Conservation (phyloP, 495 filamentous ascomycete species). For the Podospora tetraspora region DNA sequence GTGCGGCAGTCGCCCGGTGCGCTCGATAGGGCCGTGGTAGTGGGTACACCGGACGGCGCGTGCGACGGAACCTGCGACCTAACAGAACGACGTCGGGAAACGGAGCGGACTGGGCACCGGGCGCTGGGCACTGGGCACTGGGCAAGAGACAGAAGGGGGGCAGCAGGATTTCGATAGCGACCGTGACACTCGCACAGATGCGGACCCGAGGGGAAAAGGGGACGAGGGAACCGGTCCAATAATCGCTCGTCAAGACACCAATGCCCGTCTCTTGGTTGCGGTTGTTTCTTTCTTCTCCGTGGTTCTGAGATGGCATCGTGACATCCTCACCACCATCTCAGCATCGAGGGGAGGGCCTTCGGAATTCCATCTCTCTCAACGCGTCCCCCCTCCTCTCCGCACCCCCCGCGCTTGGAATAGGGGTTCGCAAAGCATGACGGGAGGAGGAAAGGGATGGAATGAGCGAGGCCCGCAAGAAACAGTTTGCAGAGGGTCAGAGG, state of each 20-base stretch:
- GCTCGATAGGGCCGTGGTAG: slow-evolving; percentile 10
- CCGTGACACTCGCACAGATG: slow-evolving; percentile 13
- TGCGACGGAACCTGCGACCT: slow-evolving; percentile 6
- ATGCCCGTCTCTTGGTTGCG: background rate
- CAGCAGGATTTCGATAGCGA: background rate
- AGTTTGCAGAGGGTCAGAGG: background rate
- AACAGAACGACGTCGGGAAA: background rate
- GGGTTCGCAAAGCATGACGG: background rate
- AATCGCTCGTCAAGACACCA: background rate
- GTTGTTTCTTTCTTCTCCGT: background rate
- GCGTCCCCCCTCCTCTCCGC: background rate
- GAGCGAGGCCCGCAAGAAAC: slow-evolving; percentile 3
- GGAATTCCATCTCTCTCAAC: background rate
- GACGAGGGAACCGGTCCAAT: slow-evolving; percentile 1
- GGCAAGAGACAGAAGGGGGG: slow-evolving; percentile 1
- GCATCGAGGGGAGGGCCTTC: background rate
- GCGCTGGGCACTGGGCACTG: background rate
- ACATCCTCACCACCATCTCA: background rate
- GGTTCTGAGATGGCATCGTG: background rate
- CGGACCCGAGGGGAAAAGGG: slow-evolving; percentile 9
- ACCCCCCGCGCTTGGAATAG: background rate
- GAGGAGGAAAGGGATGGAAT: background rate
- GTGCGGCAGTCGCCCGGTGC: background rate
- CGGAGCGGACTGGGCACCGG: background rate
- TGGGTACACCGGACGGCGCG: background rate